Evolutionary conservation across 2,329 filamentous ascomycete genomes (phyloP).

Genomic region (Chaetomiaceae sp.): DNA sequence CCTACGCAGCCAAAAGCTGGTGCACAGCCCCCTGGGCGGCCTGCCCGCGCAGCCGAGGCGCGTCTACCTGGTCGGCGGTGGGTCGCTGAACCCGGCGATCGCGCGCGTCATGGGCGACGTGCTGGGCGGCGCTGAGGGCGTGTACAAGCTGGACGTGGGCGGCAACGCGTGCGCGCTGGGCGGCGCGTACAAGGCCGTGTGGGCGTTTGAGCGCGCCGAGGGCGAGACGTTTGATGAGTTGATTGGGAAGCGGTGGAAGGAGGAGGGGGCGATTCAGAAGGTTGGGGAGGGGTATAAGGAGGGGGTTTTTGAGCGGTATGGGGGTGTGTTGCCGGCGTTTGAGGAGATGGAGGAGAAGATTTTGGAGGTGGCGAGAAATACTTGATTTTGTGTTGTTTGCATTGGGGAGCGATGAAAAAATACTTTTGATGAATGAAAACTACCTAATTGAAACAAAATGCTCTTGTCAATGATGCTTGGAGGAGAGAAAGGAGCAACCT

Average conservation of each 20-base stretch:
- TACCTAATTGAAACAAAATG: too few relatives aligned
- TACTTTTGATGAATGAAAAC: neutral
- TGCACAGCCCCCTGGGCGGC: conserved; percentile 49
- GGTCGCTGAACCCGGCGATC: conserved; percentile 84
- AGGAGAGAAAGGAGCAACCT: too few relatives aligned
- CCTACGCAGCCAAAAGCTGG: conserved; percentile 74
- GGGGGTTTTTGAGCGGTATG: conserved; percentile 73
- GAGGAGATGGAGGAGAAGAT: conserved; percentile 67
- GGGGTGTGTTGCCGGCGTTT: conserved; percentile 69
- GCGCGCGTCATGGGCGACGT: conserved; percentile 80
- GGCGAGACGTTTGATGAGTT: conserved; percentile 83
- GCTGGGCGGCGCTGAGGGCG: conserved; percentile 80
- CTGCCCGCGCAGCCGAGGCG: conserved; percentile 81
- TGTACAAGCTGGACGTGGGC: conserved; percentile 90
- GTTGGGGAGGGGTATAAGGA: conserved; percentile 76
- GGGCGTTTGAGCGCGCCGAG: conserved; percentile 68
- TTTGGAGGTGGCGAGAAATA: conserved; percentile 41
- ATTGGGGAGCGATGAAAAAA: too few relatives aligned
- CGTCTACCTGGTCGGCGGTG: conserved; percentile 92
- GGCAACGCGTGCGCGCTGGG: conserved; percentile 93
- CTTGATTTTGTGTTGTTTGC: neutral
- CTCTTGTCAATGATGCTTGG: too few relatives aligned
- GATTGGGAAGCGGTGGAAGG: conserved; percentile 78
- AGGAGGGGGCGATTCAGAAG: conserved; percentile 75
- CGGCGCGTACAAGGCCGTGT: conserved; percentile 92